Evolutionary conservation across 2,329 filamentous ascomycete genomes (phyloP).

Genomic region (Colletotrichum brevisporum): DNA sequence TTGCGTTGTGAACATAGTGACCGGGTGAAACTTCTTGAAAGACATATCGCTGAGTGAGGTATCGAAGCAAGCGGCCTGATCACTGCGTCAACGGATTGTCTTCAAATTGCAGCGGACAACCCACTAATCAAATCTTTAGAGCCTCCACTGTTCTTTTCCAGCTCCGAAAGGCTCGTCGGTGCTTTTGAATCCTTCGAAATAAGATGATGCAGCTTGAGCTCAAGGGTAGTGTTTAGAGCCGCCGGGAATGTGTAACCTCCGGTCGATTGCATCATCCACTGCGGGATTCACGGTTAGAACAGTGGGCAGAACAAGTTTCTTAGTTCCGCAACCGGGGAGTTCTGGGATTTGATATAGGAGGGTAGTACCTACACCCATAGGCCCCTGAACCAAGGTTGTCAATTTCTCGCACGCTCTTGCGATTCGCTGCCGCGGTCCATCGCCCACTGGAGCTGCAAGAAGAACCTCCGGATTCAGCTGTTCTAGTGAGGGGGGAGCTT

Average conservation of each 20-base stretch:
- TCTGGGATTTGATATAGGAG: neutral
- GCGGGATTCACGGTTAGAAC: neutral
- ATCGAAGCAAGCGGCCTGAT: neutral
- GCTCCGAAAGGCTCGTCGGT: neutral
- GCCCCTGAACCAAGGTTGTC: conserved; percentile 5
- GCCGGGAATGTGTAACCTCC: conserved; percentile 5
- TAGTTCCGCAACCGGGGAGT: too few species aligned
- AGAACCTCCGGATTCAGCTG: neutral
- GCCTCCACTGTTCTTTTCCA: neutral
- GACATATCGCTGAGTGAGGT: conserved; percentile 9
- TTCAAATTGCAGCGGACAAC: neutral
- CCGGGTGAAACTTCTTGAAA: neutral
- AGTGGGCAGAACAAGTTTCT: neutral
- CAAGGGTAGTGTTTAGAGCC: neutral
- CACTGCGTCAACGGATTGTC: neutral
- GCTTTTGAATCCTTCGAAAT: neutral
- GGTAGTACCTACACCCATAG: conserved; percentile 3
- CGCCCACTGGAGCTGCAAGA: neutral
- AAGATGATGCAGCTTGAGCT: neutral
- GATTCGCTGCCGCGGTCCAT: neutral
- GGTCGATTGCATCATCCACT: conserved; percentile 24
- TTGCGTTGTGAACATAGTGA: neutral
- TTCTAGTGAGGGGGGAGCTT: neutral
- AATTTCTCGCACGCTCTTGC: conserved; percentile 5
- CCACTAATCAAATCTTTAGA: conserved; percentile 1